phyloP scores from a whole-genome alignment of 1,284 basidiomycete genomes.

The Uromyces viciae-fabae region DNA sequence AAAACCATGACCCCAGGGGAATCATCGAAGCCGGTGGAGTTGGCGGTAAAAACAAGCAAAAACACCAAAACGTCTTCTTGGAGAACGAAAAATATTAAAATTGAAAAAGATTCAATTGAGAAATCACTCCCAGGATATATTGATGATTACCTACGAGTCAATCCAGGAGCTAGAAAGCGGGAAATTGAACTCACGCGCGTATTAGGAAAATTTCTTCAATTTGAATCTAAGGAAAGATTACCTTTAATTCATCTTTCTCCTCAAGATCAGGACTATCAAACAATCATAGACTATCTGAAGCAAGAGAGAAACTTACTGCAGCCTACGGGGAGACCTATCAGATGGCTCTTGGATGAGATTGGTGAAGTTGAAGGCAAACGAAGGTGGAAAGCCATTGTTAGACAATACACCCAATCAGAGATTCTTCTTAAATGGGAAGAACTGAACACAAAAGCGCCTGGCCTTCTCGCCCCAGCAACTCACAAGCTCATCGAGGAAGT shows the following conservation, averaged over 20 bases:
- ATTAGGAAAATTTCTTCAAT: not conserved
- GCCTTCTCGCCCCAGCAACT: not conserved
- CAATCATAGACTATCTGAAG: not conserved
- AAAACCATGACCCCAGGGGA: too few relatives aligned
- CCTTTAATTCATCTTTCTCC: not conserved
- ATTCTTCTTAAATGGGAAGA: not conserved
- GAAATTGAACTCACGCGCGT: not conserved
- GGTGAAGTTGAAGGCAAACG: not conserved
- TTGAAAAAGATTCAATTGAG: too few relatives aligned
- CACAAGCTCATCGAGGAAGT: not conserved
- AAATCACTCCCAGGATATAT: not conserved
- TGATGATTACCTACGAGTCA: not conserved
- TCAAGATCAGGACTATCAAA: not conserved
- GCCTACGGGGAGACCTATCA: not conserved
- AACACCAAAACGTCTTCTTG: too few relatives aligned
- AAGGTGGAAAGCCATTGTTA: conserved; percentile 1
- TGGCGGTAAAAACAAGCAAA: too few relatives aligned
- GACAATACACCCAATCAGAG: not conserved
- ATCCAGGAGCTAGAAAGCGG: not conserved
- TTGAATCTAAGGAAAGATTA: not conserved
- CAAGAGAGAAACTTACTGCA: not conserved
- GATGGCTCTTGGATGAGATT: not conserved
- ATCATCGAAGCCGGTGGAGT: too few relatives aligned
- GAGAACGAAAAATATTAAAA: too few relatives aligned
- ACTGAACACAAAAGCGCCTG: too few relatives aligned